A percentile compares a stretch with the other conserved stretches of the same genome.
Conservation (phyloP, 2,329 filamentous ascomycete species). For the Tetracladium maxilliforme region DNA sequence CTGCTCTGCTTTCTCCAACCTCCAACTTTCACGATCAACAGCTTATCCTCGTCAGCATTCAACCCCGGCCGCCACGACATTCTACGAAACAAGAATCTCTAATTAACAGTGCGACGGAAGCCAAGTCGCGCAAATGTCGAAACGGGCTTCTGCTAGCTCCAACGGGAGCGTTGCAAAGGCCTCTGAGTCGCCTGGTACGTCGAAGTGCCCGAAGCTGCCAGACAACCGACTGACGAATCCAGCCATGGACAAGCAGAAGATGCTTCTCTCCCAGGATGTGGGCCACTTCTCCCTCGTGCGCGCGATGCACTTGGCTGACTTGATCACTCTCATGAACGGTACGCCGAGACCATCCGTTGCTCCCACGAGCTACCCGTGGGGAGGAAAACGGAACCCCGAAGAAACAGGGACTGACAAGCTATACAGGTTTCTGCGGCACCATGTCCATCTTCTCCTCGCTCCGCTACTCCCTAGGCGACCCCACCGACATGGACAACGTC, state of each 20-base stretch:
- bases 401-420: slow-evolving; percentile 1
- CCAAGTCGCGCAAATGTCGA: slow-evolving; percentile 2
- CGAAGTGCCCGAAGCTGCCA: background rate
- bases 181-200: slow-evolving; percentile 1
- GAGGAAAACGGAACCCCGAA: background rate
- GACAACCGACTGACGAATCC: background rate
- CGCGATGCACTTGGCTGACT: slow-evolving; percentile 64
- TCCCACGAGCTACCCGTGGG: background rate
- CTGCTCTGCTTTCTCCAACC: too few species aligned
- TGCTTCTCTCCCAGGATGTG: slow-evolving; percentile 51
- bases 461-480: slow-evolving; percentile 73
- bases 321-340: slow-evolving; percentile 76
- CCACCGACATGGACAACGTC: slow-evolving; percentile 49
- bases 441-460: slow-evolving; percentile 94
- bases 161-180: slow-evolving; percentile 1
- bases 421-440: slow-evolving; percentile 64
- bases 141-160: slow-evolving; percentile 1
- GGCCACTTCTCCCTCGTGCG: slow-evolving; percentile 60
- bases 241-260: slow-evolving; percentile 65
- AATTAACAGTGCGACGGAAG: too few species aligned
- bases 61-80: too few species aligned
- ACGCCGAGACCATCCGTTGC: slow-evolving; percentile 7
- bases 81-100: too few species aligned
- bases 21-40: too few species aligned
- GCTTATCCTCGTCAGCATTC: too few species aligned